Evolutionary conservation across 2,329 filamentous ascomycete species (phyloP).

Genomic region (Eurotiales sp.): DNA sequence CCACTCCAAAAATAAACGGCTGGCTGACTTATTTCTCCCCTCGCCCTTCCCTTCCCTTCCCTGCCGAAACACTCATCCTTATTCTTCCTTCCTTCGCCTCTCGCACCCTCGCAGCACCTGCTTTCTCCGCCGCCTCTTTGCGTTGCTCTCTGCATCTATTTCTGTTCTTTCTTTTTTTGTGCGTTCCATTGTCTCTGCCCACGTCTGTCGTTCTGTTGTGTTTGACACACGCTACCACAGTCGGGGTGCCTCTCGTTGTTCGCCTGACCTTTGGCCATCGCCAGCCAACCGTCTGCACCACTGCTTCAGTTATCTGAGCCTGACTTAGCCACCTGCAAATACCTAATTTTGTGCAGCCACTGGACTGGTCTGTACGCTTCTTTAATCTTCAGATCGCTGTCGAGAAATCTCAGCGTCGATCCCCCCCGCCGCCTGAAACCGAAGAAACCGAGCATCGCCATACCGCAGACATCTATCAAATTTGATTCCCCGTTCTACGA

Average conservation of each 20-base stretch:
- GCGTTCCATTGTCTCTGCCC: conserved; percentile 23
- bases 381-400: conserved; percentile 24
- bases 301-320: conserved; percentile 18
- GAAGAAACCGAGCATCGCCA: neutral
- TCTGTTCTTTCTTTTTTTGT: conserved; percentile 17
- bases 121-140: conserved; percentile 15
- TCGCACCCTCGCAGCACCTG: conserved; percentile 17
- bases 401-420: conserved; percentile 21
- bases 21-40: neutral
- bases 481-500: neutral
- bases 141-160: conserved; percentile 10
- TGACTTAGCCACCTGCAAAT: conserved; percentile 22
- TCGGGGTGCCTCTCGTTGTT: conserved; percentile 37
- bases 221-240: conserved; percentile 43
- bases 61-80: conserved; percentile 1
- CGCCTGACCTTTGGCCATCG: conserved; percentile 19
- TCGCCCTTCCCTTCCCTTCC: neutral
- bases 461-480: neutral
- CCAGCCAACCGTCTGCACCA: conserved; percentile 16
- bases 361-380: conserved; percentile 42
- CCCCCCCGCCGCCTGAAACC: conserved; percentile 19
- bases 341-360: conserved; percentile 41
- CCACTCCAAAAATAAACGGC: neutral
- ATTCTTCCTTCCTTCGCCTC: neutral
- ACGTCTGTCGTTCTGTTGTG: conserved; percentile 34